Conservation (phyloP, 2,329 filamentous ascomycete species). For the Penicillium sp. region DNA sequence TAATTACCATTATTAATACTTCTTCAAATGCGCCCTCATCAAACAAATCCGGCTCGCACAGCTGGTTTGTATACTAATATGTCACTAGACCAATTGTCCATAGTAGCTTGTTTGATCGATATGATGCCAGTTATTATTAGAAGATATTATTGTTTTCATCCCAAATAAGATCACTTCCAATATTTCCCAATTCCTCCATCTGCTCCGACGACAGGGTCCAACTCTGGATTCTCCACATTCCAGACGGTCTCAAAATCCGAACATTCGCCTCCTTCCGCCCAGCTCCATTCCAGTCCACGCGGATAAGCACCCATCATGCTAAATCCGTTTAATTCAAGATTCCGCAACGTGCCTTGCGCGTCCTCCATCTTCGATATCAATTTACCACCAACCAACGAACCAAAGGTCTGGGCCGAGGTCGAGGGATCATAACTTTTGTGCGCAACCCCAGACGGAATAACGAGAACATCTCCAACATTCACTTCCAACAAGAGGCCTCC, state of each 20-base stretch:
- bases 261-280: slow-evolving; percentile 49
- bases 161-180: neutral
- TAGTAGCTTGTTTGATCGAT: too few species aligned
- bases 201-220: slow-evolving; percentile 54
- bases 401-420: slow-evolving; percentile 42
- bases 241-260: slow-evolving; percentile 51
- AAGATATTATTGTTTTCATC: too few species aligned
- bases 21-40: too few species aligned
- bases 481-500: slow-evolving; percentile 57
- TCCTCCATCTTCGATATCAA: slow-evolving; percentile 41
- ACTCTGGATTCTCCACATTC: slow-evolving; percentile 49
- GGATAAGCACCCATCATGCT: slow-evolving; percentile 63
- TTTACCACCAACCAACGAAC: slow-evolving; percentile 50
- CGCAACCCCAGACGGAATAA: slow-evolving; percentile 60
- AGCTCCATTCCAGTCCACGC: slow-evolving; percentile 55
- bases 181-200: neutral
- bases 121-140: too few species aligned
- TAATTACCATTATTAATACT: too few species aligned
- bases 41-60: too few species aligned
- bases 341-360: slow-evolving; percentile 38
- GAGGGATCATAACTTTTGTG: slow-evolving; percentile 58
- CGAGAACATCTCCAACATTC: slow-evolving; percentile 60
- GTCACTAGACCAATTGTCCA: too few species aligned
- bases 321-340: slow-evolving; percentile 50
- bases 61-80: too few species aligned